phyloP scores from a whole-genome alignment of 768 basidiomycete genomes.

The Clitopilus passeckerianus region DNA sequence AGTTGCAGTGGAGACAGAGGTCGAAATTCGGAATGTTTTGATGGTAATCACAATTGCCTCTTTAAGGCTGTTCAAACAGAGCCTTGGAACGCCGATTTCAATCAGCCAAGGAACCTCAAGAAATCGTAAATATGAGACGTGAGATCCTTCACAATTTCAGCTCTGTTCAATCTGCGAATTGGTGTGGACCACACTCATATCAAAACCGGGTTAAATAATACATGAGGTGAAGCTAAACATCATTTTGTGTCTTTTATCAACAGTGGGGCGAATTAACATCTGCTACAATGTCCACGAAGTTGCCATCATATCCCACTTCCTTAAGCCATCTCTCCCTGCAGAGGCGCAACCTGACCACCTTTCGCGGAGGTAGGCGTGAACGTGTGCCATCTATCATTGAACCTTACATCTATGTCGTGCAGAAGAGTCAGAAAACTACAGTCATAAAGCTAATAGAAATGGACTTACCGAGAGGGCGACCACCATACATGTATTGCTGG shows the following conservation, averaged over 20 bases:
- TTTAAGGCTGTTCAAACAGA: too few relatives aligned
- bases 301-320: not conserved
- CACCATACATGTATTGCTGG: slow-evolving; percentile 93
- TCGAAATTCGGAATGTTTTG: too few relatives aligned
- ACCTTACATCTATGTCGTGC: slow-evolving; percentile 66
- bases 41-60: too few relatives aligned
- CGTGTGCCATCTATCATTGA: slow-evolving; percentile 95
- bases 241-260: too few relatives aligned
- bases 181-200: not conserved
- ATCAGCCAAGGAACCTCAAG: not conserved
- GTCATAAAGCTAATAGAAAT: not conserved
- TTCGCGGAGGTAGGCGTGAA: slow-evolving; percentile 88
- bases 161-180: too few relatives aligned
- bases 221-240: not conserved
- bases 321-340: slow-evolving; percentile 47
- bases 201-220: not conserved
- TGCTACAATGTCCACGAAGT: too few relatives aligned
- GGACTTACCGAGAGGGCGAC: slow-evolving; percentile 71
- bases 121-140: too few relatives aligned
- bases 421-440: slow-evolving; percentile 1
- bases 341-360: slow-evolving; percentile 69
- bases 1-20: too few relatives aligned
- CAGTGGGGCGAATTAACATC: too few relatives aligned
- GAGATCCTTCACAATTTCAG: too few relatives aligned
- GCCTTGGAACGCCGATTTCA: too few relatives aligned